phyloP scores from a whole-genome alignment of 2,329 filamentous ascomycete species.

The Alternaria gaisen region DNA sequence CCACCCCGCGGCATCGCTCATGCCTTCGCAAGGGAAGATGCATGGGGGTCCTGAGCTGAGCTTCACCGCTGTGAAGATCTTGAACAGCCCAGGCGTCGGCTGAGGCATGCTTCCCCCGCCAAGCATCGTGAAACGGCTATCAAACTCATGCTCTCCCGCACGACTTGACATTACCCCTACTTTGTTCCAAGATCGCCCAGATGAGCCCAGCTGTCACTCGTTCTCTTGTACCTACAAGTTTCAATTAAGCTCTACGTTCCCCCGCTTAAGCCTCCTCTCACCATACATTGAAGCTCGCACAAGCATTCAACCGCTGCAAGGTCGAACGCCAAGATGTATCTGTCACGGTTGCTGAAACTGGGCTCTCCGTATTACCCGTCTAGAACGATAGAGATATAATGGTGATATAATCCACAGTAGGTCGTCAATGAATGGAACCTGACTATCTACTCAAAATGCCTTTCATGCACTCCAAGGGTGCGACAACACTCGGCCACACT shows the following conservation, averaged over 20 bases:
- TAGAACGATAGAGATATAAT: constrained; percentile 17
- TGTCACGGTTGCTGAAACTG: constrained; percentile 33
- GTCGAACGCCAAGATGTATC: constrained; percentile 35
- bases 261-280: constrained; percentile 15
- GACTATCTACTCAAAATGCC: constrained; percentile 50
- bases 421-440: constrained; percentile 40
- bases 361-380: constrained; percentile 13
- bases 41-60: neutral
- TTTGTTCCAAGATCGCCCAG: constrained; percentile 17
- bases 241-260: constrained; percentile 25
- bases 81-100: constrained; percentile 1
- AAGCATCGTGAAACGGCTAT: constrained; percentile 30
- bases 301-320: constrained; percentile 21
- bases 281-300: constrained; percentile 17
- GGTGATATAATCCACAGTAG: constrained; percentile 7
- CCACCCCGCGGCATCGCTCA: neutral
- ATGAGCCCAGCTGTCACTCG: constrained; percentile 16
- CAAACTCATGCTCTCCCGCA: constrained; percentile 25
- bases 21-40: neutral
- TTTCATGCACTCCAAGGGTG: constrained; percentile 40
- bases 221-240: constrained; percentile 11
- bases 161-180: constrained; percentile 16
- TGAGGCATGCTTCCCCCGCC: constrained; percentile 27
- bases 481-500: constrained; percentile 47
- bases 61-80: neutral